Conservation (phyloP, 139 green algal genomes). For the Chlamydomonas sp. region DNA sequence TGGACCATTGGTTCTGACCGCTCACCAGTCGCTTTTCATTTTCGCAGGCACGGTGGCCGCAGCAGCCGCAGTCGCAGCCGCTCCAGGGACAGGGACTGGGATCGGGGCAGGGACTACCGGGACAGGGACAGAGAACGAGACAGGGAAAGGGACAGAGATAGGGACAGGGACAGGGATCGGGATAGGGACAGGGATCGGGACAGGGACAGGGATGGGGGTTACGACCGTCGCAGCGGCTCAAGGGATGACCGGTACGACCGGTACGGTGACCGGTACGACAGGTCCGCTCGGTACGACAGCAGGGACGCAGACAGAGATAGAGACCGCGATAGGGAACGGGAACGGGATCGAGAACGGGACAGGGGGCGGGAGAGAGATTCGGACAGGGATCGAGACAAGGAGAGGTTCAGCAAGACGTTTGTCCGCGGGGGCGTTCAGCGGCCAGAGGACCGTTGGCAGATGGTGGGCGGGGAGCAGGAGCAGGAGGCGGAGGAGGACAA, state of each 20-base stretch:
- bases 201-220: slow-evolving; percentile 7
- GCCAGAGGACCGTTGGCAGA: no score
- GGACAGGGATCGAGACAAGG: slow-evolving; percentile 2
- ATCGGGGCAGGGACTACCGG: no score
- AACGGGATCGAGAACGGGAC: not conserved
- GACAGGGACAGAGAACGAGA: no score
- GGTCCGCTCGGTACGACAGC: not conserved
- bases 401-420: not conserved
- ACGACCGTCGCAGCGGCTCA: not conserved
- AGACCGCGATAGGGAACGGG: slow-evolving; percentile 4
- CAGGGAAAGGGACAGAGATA: slow-evolving; percentile 4
- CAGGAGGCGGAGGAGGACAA: no score
- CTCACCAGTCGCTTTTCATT: no score
- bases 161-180: not conserved
- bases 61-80: slow-evolving; percentile 21
- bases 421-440: no score
- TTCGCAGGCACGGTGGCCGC: not conserved
- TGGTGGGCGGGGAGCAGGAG: no score
- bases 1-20: no score
- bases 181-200: slow-evolving; percentile 17
- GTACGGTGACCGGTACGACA: not conserved
- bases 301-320: not conserved
- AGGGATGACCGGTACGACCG: not conserved
- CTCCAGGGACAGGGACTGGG: not conserved
- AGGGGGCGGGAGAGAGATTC: not conserved